Percentiles rank a stretch among this genome's conserved stretches.
Evolutionary conservation across 495 filamentous ascomycete species (phyloP).

Genomic region (Aspergillus ostianus): DNA sequence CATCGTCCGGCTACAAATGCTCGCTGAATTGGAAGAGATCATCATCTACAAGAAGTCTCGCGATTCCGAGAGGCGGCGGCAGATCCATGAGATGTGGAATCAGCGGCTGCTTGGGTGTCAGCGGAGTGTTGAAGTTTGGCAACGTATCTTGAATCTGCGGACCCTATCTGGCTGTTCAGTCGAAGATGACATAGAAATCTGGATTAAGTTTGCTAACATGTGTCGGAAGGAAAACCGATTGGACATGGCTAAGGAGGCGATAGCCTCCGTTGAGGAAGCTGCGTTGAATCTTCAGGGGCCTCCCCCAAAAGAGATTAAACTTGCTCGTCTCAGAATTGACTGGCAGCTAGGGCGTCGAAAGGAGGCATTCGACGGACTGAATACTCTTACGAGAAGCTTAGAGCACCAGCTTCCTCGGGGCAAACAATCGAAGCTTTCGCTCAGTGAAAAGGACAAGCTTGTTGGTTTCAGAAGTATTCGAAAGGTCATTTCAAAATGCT

Average conservation of each 20-base stretch:
- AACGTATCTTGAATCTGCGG: slow-evolving; percentile 92
- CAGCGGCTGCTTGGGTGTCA: slow-evolving; percentile 94
- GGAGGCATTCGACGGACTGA: slow-evolving; percentile 72
- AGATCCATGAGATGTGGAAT: slow-evolving; percentile 91
- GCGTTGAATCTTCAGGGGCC: slow-evolving; percentile 52
- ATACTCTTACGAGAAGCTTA: slow-evolving; percentile 75
- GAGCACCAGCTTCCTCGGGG: slow-evolving; percentile 64
- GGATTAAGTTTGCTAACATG: slow-evolving; percentile 97
- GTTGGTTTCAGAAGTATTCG: slow-evolving; percentile 49
- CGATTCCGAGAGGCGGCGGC: slow-evolving; percentile 78
- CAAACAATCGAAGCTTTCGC: slow-evolving; percentile 34
- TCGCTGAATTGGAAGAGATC: slow-evolving; percentile 96
- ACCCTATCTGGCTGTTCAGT: slow-evolving; percentile 79
- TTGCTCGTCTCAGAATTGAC: slow-evolving; percentile 89
- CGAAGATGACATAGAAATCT: slow-evolving; percentile 94
- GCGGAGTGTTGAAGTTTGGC: slow-evolving; percentile 98
- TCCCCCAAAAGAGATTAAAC: slow-evolving; percentile 73
- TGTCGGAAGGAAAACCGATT: slow-evolving; percentile 93
- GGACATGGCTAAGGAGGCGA: slow-evolving; percentile 88
- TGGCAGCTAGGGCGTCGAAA: slow-evolving; percentile 76
- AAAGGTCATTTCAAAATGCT: slow-evolving; percentile 87
- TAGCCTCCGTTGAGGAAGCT: slow-evolving; percentile 71
- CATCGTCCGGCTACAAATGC: slow-evolving; percentile 97
- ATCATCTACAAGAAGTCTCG: slow-evolving; percentile 86
- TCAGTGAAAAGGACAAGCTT: slow-evolving; percentile 37